Evolutionary conservation across 2,329 filamentous ascomycete genomes (phyloP), one percentile per base, ranked within the genome.

Genomic region (Fusarium sp.): DNA sequence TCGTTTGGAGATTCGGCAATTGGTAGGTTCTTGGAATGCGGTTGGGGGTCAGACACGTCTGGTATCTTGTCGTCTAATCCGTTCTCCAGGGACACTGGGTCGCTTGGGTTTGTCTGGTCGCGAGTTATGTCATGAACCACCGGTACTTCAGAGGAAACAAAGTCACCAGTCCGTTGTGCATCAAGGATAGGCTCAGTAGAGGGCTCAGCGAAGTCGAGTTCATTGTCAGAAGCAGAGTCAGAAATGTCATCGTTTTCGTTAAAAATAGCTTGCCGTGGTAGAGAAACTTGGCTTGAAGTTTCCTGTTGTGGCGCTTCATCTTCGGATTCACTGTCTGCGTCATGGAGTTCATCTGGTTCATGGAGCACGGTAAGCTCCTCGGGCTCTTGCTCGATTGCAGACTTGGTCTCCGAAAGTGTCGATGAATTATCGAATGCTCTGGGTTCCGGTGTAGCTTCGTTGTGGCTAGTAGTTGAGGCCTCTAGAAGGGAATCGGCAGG

Each of bases 281-380:
- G 35, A 23, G 19, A 17, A 30, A 14, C 27, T 23, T 39, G 53
- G 9, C 17, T 30, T 23, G 53, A 37, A 20, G 27, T 27, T 23
- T 39, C 40, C 22, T 27, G 39, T 19, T 67, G 40, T 15, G 20
- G 32, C 17, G 23, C 22, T 14, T 55, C 49, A 39, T 13, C 46
- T 40, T 67, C 43, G 11, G 47, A 30, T 20, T 67, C 63, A 22
- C 45, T 67, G 4, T 67, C 63, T 15, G 49, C 20, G 23, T 64
- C 57, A 11, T 37, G 44, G n/a, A 27, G 33, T 13, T 35, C 40
- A 15, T 15, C 33, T 8, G 25, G 19, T 44, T n/a, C 27, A 40
- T 41, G 35, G 1, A 27, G 40, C 8, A 30, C 30, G 22, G n/a
- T 19, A 13, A n/a, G 17, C 10, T 53, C 19, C 17, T 19, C n/a